These are phyloP conservation scores for Scedosporium apiospermum DNA, from an alignment of 2,329 filamentous ascomycete species.

Conservation along the genomic window DNA sequence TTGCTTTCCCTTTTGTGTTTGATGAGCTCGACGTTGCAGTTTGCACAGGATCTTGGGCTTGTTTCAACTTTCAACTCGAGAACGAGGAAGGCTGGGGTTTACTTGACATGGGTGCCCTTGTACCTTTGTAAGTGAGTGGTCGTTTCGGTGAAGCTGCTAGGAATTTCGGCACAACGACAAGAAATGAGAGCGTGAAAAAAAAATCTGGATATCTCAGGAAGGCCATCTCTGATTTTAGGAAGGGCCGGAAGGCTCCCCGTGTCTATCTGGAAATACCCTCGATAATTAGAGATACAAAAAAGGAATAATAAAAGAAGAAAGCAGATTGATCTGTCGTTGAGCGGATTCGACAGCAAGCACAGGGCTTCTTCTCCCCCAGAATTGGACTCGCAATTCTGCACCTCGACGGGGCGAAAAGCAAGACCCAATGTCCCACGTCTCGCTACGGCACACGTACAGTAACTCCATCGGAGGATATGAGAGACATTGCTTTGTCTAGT, in stretches of 20 bases:
- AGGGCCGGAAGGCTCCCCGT: too few relatives aligned
- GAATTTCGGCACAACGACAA: not conserved
- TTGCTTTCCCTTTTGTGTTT: not conserved
- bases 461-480: too few relatives aligned
- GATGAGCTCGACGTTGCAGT: not conserved
- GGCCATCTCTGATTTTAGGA: not conserved
- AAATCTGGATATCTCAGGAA: not conserved
- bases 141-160: not conserved
- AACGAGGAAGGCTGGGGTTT: not conserved
- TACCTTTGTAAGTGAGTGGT: not conserved
- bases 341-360: not conserved
- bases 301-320: not conserved
- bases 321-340: not conserved
- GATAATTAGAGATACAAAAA: not conserved
- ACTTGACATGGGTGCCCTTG: not conserved
- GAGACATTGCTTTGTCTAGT: too few relatives aligned
- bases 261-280: too few relatives aligned
- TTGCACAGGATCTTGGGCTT: not conserved
- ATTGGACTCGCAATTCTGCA: not conserved
- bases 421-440: not conserved
- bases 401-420: not conserved
- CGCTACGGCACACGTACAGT: not conserved
- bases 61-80: not conserved
- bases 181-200: not conserved
- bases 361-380: not conserved